Evolutionary conservation across 2,329 filamentous ascomycete species (phyloP).

Genomic region (Aspergillus sp.): DNA sequence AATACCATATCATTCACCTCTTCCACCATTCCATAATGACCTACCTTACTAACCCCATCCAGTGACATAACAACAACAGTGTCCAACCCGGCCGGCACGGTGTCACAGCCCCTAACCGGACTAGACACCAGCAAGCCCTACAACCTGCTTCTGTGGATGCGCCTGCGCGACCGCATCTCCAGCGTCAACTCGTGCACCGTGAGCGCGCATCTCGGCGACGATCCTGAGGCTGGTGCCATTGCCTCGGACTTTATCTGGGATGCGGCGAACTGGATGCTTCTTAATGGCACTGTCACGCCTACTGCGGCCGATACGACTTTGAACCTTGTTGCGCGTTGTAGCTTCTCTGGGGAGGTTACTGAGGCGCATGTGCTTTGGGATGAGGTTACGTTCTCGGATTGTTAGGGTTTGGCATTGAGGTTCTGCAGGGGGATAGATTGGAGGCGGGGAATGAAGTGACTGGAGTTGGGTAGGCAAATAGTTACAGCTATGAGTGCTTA

Average conservation of each 20-base stretch:
- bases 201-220: background rate
- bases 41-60: background rate
- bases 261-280: background rate
- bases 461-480: no score
- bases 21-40: no score
- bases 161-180: background rate
- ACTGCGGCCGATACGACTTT: background rate
- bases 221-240: background rate
- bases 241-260: background rate
- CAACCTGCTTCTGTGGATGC: background rate
- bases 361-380: background rate
- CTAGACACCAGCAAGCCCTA: background rate
- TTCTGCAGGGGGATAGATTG: no score
- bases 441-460: no score
- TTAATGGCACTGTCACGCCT: background rate
- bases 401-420: background rate
- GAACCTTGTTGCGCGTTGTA: background rate
- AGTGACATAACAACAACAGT: background rate
- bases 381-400: background rate
- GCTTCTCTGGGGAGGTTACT: background rate
- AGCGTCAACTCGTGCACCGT: background rate
- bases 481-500: no score
- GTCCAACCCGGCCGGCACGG: background rate
- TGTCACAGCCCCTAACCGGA: background rate
- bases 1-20: no score